Percentiles rank a stretch among this genome's conserved stretches.
phyloP scores from a whole-genome alignment of 805 yeast genomes.

The Blastobotrys terrestris region DNA sequence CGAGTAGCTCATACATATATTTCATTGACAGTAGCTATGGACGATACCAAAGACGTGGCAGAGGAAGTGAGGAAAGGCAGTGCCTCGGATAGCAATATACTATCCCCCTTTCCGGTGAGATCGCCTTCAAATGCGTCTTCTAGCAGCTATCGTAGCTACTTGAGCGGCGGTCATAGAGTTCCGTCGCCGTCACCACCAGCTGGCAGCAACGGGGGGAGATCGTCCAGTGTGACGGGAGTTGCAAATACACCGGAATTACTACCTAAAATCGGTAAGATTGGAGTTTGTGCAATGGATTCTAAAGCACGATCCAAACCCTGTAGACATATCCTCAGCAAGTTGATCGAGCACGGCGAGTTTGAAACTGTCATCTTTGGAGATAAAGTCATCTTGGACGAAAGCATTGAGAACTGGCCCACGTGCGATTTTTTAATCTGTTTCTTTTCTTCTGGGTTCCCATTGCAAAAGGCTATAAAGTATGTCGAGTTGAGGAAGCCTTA shows the following conservation, averaged over 20 bases:
- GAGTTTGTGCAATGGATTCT: slow-evolving; percentile 98
- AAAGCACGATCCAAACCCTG: slow-evolving; percentile 96
- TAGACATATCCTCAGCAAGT: slow-evolving; percentile 76
- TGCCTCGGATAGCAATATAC: neutral
- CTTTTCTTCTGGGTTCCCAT: slow-evolving; percentile 93
- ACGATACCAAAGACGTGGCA: neutral
- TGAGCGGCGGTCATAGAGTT: neutral
- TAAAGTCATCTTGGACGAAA: slow-evolving; percentile 89
- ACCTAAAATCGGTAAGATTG: slow-evolving; percentile 73
- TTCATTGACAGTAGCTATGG: neutral
- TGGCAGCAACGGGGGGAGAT: neutral
- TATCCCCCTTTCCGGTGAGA: neutral
- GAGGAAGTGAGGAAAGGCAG: neutral
- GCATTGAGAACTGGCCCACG: slow-evolving; percentile 96
- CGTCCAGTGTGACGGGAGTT: neutral
- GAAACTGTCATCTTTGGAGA: slow-evolving; percentile 97
- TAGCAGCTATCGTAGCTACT: neutral
- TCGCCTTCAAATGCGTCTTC: neutral
- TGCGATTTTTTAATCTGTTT: slow-evolving; percentile 92
- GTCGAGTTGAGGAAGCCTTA: slow-evolving; percentile 87
- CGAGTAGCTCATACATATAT: too few species aligned
- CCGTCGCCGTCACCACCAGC: neutral
- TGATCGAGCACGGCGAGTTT: slow-evolving; percentile 90
- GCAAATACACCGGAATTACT: slow-evolving; percentile 1
- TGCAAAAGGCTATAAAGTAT: slow-evolving; percentile 89